Evolutionary conservation across 2,329 filamentous ascomycete genomes (phyloP).

Genomic region (Cercospora sp.): DNA sequence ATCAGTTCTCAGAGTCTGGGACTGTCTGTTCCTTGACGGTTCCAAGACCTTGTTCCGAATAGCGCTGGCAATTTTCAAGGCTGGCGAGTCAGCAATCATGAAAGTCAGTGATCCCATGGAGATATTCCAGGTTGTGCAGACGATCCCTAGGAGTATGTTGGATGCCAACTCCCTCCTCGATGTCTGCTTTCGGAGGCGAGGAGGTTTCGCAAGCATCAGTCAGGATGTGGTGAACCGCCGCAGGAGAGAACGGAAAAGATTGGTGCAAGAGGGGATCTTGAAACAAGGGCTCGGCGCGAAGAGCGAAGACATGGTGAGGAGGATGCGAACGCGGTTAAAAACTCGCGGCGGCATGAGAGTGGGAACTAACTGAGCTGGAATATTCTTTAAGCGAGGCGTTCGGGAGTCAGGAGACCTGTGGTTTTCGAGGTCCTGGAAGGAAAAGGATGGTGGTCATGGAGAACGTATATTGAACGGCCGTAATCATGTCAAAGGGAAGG

Average conservation of each 20-base stretch:
- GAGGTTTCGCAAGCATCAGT: constrained; percentile 77
- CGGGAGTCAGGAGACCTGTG: neutral
- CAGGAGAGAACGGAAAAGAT: constrained; percentile 60
- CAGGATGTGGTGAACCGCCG: constrained; percentile 79
- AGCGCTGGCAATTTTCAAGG: constrained; percentile 86
- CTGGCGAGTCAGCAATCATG: constrained; percentile 77
- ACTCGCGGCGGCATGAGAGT: constrained; percentile 6
- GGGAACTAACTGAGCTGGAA: neutral
- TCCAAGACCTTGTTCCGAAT: constrained; percentile 92
- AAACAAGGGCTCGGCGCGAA: constrained; percentile 11
- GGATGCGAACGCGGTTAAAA: constrained; percentile 13
- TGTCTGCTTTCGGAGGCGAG: constrained; percentile 66
- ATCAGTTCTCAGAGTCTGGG: constrained; percentile 89
- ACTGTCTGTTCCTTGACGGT: constrained; percentile 93
- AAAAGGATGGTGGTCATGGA: neutral
- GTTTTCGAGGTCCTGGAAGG: neutral
- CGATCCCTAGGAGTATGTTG: constrained; percentile 74
- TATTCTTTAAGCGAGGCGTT: constrained; percentile 5
- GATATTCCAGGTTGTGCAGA: constrained; percentile 91
- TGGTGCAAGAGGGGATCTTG: constrained; percentile 30
- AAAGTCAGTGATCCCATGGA: constrained; percentile 85
- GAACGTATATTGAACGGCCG: neutral
- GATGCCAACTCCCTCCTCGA: constrained; percentile 83
- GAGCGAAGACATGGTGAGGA: constrained; percentile 13
- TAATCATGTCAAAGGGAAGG: neutral